Conservation (phyloP, 257 asterid genomes). For the Solanum clarkiae region DNA sequence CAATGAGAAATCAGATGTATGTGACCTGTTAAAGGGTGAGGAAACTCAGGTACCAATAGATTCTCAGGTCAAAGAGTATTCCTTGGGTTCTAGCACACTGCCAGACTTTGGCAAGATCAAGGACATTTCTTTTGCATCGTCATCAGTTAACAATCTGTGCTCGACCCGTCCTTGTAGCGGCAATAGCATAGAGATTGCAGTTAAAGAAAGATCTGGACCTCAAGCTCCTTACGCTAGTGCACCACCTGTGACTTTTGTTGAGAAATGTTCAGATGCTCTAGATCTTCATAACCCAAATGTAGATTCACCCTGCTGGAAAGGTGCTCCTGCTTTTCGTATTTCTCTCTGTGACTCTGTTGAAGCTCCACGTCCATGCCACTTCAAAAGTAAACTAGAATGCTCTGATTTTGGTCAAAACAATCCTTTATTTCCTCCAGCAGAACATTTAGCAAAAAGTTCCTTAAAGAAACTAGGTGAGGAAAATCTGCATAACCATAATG, state of each 20-base stretch:
- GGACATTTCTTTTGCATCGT: not conserved
- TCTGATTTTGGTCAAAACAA: constrained; percentile 20
- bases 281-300: constrained; percentile 53
- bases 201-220: constrained; percentile 20
- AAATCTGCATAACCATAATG: constrained; percentile 12
- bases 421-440: constrained; percentile 16
- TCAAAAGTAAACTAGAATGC: constrained; percentile 17
- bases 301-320: constrained; percentile 99
- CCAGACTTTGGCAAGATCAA: constrained; percentile 19
- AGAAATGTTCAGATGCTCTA: constrained; percentile 37
- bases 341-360: constrained; percentile 35
- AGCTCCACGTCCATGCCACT: constrained; percentile 14
- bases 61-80: constrained; percentile 17
- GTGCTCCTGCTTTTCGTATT: constrained; percentile 52
- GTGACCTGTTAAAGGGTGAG: constrained; percentile 18
- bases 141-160: not conserved
- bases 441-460: constrained; percentile 15
- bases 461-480: constrained; percentile 16
- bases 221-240: constrained; percentile 22
- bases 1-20: constrained; percentile 13
- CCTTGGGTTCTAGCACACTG: constrained; percentile 16
- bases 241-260: constrained; percentile 24
- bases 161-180: constrained; percentile 14
- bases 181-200: constrained; percentile 9
- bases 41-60: constrained; percentile 14